Conservation (phyloP, 495 filamentous ascomycete species). For the Aspergillus funiculosus region DNA sequence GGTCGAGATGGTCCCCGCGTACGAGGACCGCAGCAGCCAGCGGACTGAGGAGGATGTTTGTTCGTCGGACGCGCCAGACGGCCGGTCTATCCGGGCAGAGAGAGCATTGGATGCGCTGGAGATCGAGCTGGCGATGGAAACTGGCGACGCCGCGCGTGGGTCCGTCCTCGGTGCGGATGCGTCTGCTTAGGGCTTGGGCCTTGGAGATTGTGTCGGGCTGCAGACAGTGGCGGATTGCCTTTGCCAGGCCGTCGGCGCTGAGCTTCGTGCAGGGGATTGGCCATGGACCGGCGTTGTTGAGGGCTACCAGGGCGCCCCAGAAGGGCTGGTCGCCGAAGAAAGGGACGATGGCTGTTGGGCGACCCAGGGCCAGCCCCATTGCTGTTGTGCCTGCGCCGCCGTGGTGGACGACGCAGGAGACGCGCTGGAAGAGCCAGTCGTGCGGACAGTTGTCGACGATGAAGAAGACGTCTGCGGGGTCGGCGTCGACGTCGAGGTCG, state of each 20-base stretch:
- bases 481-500: too few relatives aligned
- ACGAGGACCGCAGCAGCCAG: constrained; percentile 55
- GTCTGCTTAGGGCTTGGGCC: constrained; percentile 52
- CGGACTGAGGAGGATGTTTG: constrained; percentile 50
- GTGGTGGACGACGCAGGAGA: constrained; percentile 74
- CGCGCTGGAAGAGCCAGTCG: constrained; percentile 74
- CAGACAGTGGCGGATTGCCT: constrained; percentile 54
- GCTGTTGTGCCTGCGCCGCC: constrained; percentile 81
- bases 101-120: constrained; percentile 51
- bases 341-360: constrained; percentile 70
- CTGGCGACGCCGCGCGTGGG: constrained; percentile 53
- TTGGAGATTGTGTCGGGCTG: constrained; percentile 49
- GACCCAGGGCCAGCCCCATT: constrained; percentile 60
- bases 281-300: constrained; percentile 62
- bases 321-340: constrained; percentile 87
- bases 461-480: constrained; percentile 66
- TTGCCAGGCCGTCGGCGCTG: constrained; percentile 55
- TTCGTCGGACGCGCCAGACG: constrained; percentile 47
- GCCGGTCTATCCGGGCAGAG: constrained; percentile 54
- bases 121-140: constrained; percentile 56
- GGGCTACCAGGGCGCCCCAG: constrained; percentile 72
- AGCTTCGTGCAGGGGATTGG: constrained; percentile 68
- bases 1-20: constrained; percentile 47
- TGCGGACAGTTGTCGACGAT: constrained; percentile 68
- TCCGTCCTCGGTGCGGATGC: constrained; percentile 61